A percentile compares a stretch with the other conserved stretches of the same genome.
Evolutionary conservation across 2,329 filamentous ascomycete species (phyloP).

Genomic region (Aspergillus costaricaensis): DNA sequence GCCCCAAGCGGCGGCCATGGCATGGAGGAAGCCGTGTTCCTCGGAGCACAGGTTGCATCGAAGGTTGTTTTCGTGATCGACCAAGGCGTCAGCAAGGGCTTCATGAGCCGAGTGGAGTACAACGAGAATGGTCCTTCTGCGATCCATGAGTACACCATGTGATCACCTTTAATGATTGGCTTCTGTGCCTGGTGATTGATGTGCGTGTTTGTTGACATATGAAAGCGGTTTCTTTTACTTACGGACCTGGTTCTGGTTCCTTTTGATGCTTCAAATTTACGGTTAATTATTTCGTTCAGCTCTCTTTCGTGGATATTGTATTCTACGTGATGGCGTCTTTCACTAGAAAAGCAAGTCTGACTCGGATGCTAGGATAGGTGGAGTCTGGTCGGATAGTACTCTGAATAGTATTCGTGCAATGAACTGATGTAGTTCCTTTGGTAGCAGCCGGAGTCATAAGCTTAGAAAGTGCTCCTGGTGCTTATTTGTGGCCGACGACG

Average conservation of each 20-base stretch:
- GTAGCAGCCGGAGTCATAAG: no score
- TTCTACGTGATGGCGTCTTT: background rate
- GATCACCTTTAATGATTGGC: slow-evolving; percentile 18
- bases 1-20: slow-evolving; percentile 43
- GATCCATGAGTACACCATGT: slow-evolving; percentile 59
- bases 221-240: background rate
- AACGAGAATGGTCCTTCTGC: slow-evolving; percentile 66
- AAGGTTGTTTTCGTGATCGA: slow-evolving; percentile 72
- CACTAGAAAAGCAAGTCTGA: background rate
- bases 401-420: background rate
- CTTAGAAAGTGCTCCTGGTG: no score
- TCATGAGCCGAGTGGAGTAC: slow-evolving; percentile 68
- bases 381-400: background rate
- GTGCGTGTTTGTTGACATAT: background rate
- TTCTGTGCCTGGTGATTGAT: background rate
- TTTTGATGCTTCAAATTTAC: background rate
- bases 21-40: slow-evolving; percentile 79
- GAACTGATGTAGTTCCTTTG: background rate
- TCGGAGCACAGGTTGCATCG: slow-evolving; percentile 84
- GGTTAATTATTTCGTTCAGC: background rate
- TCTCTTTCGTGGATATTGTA: background rate
- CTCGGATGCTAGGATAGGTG: background rate
- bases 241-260: background rate
- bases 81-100: slow-evolving; percentile 66
- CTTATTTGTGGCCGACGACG: no score